Base-by-base conservation (phyloP, 2,329 filamentous ascomycete species). In the Phyllosticta citribraziliensis region DNA sequence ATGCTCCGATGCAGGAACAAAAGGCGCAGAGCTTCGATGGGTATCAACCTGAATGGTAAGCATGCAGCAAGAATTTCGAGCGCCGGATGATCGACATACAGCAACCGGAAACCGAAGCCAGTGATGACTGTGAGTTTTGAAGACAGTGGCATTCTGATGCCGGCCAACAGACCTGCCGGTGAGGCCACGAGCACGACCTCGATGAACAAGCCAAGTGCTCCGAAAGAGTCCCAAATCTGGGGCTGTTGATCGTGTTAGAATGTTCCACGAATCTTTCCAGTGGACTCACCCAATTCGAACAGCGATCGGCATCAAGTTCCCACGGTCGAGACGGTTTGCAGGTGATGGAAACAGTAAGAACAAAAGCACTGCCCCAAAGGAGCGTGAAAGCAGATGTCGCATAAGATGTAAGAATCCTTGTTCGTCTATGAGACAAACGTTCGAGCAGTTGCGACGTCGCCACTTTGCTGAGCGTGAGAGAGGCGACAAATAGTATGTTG, bases 61-160 rank as follows among this genome's bases (percentile, higher is more conserved):
- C n/a, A 20, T 55, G 19, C 5, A 33, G 8, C 24, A 58, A 47
- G n/a, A 27, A 54, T 14, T 30, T 22, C 22, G 22, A 22, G 22
- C 14, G 14, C 53, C 19, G 33, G 27, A 8, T 10, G 40, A 9
- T 5, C 2, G 14, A 63, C 58, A 14, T 60, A 66, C 63, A 60
- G 17, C 2, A 67, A n/a, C 0, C 70, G 66, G 20, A 68, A 61
- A 12, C 65, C 63, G 50, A 72, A 72, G 2, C 69, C 63, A 0
- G 65, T 61, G 2, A 69, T 51, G n/a, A 72, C 67, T 54, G 70
- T 68, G 5, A 70, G 11, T 57, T 72, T 72, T 40, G 68, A 61
- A 3, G 6, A 5, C 2, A 62, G 19, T 2, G 62, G 61, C 70
- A 72, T 72, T 19, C 70, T 67, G 2, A 72, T 64, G 27, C 65